Conservation (phyloP, 140 eudicot species). For the Anethum foeniculum region DNA sequence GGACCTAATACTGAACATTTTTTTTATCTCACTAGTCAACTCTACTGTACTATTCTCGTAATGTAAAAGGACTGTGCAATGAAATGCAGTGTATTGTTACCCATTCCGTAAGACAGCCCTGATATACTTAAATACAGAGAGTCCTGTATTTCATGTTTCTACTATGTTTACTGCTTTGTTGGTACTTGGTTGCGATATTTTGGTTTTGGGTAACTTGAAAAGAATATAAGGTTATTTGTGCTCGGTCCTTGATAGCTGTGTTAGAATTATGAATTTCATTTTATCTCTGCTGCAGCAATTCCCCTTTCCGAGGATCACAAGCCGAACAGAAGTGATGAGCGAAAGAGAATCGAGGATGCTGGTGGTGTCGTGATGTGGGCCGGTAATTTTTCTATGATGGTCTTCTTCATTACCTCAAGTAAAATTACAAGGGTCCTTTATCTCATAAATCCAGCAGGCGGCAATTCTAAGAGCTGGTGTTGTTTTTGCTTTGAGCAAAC, state of each 20-base stretch:
- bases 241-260: background rate
- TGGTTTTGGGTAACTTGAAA: background rate
- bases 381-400: slow-evolving; percentile 27
- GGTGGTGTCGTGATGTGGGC: slow-evolving; percentile 99
- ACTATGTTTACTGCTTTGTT: background rate
- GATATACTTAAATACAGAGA: background rate
- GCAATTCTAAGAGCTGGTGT: background rate
- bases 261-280: background rate
- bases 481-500: background rate
- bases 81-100: background rate
- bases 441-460: background rate
- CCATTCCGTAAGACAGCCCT: background rate
- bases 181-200: background rate
- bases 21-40: background rate
- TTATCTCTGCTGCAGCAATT: slow-evolving; percentile 46
- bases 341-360: slow-evolving; percentile 91
- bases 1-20: background rate
- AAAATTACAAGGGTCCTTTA: background rate
- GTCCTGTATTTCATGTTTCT: background rate
- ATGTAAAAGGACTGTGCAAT: background rate
- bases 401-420: background rate
- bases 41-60: background rate
- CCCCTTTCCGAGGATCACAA: slow-evolving; percentile 97
- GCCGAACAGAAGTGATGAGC: slow-evolving; percentile 91
- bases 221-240: background rate